Base-by-base conservation (phyloP, 2,329 filamentous ascomycete species). In the Alternaria sp. region DNA sequence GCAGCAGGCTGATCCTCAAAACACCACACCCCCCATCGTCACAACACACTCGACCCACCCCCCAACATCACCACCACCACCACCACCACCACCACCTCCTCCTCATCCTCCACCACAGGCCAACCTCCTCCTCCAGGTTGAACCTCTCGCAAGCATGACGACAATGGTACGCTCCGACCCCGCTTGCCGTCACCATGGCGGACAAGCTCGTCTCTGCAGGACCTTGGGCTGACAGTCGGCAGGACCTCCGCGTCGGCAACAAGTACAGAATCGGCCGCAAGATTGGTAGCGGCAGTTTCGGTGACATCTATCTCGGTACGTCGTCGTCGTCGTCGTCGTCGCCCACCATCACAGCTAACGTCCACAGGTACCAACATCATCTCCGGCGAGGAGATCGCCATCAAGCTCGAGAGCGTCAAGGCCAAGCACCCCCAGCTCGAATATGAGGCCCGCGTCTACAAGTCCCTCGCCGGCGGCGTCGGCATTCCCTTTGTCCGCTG, bases 261-360 rank as follows among this genome's bases (percentile, higher is more conserved):
- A 98, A 99, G 79, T 99, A 99, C 88, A 93, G 95, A 74, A 98
- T 99, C 80, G 95, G 95, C 79, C 92, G 95, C 74, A 99, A 99
- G 87, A 99, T 99, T 76, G 95, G 95, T 72, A 97, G 93, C 71
- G 95, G 95, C 70, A 93, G 90, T 76, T 99, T 99, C 79, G 95
- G 95, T 83, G 95, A 98, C 74, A 98, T 99, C 78, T 99, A 98
- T 82, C 88, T 98, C 54, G 87, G 87, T 89, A 80, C 69, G 84
- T 65, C 48, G 37, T 28, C 48, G 44, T 48, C 48, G 37, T 28
- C 48, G 44, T 48, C 50, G 51, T 54, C 28, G 24, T 45, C 48
- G 10, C 17, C 37, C 29, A 10, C 5, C 21, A 1, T 31, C 31
- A 8, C 26, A 53, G 61, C 67, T 72, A 68, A 72, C 69, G 53